phyloP scores from a whole-genome alignment of 257 asterid genomes.

The Leonotis leonurus region DNA sequence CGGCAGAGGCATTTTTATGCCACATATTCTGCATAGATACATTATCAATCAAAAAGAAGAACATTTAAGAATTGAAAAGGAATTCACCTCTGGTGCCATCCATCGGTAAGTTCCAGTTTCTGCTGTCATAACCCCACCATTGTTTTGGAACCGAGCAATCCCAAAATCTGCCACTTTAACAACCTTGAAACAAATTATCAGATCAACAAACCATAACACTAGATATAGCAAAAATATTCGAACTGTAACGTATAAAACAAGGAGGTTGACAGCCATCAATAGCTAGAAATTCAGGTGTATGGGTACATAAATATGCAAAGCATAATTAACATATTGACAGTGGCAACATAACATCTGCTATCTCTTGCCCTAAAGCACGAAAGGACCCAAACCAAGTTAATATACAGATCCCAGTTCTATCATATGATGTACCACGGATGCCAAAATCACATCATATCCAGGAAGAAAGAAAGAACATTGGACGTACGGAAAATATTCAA shows the following conservation, averaged over 20 bases:
- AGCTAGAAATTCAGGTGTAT: too few relatives aligned
- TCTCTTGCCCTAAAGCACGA: neutral
- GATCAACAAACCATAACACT: constrained; percentile 19
- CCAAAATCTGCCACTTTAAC: constrained; percentile 99
- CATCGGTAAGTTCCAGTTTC: constrained; percentile 98
- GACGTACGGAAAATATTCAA: neutral
- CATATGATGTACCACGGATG: neutral
- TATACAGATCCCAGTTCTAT: neutral
- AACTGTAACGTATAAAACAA: neutral
- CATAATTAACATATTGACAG: neutral
- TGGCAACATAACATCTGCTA: neutral
- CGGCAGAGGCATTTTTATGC: neutral
- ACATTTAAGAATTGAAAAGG: neutral
- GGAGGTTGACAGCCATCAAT: too few relatives aligned
- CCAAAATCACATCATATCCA: neutral
- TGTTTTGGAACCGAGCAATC: constrained; percentile 86
- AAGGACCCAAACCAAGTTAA: neutral
- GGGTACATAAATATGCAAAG: neutral
- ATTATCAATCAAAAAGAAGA: neutral
- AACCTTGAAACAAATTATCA: constrained; percentile 50
- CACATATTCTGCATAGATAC: neutral
- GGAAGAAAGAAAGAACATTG: neutral
- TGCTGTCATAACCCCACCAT: constrained; percentile 95
- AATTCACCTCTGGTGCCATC: constrained; percentile 98
- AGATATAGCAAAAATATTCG: neutral